These are phyloP conservation scores for Alternaria triticimaculans DNA, from an alignment of 2,329 filamentous ascomycete genomes.

Conservation along the genomic window DNA sequence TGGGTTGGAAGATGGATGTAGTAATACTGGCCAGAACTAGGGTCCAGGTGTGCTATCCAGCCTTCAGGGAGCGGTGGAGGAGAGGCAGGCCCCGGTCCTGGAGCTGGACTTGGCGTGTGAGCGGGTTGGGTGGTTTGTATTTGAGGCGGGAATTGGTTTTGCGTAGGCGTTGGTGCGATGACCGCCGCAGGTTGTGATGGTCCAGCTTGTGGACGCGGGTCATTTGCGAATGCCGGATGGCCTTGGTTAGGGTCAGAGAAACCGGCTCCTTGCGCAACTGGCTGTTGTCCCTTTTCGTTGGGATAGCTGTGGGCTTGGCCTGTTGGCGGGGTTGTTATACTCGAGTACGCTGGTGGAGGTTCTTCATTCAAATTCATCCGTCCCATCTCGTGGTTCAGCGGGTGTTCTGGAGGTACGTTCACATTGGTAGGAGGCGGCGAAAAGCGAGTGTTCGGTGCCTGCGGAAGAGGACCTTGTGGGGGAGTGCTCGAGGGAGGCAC, in stretches of 20 bases:
- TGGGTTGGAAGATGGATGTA: slow-evolving; percentile 97
- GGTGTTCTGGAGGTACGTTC: slow-evolving; percentile 56
- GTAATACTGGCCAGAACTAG: slow-evolving; percentile 96
- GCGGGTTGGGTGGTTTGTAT: slow-evolving; percentile 29
- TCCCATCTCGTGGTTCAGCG: slow-evolving; percentile 86
- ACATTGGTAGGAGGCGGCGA: slow-evolving; percentile 37
- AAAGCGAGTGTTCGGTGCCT: slow-evolving; percentile 30
- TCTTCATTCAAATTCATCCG: slow-evolving; percentile 80
- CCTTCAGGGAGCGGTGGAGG: slow-evolving; percentile 94
- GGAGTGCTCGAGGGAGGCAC: slow-evolving; percentile 57
- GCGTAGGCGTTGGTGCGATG: slow-evolving; percentile 41
- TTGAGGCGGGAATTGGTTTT: slow-evolving; percentile 32
- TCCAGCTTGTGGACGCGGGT: slow-evolving; percentile 64
- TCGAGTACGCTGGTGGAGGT: slow-evolving; percentile 95
- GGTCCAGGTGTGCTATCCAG: slow-evolving; percentile 96
- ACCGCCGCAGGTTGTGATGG: slow-evolving; percentile 48
- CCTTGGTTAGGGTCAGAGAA: slow-evolving; percentile 57
- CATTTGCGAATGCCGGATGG: slow-evolving; percentile 92
- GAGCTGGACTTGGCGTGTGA: slow-evolving; percentile 52
- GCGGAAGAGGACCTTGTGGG: slow-evolving; percentile 42
- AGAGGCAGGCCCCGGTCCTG: slow-evolving; percentile 72
- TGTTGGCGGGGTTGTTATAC: slow-evolving; percentile 57
- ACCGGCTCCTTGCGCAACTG: slow-evolving; percentile 34
- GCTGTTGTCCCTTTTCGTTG: slow-evolving; percentile 72
- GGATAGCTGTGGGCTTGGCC: slow-evolving; percentile 67